Base-by-base conservation (phyloP, 352 stramenopile species). In the Phytophthora ramorum region DNA sequence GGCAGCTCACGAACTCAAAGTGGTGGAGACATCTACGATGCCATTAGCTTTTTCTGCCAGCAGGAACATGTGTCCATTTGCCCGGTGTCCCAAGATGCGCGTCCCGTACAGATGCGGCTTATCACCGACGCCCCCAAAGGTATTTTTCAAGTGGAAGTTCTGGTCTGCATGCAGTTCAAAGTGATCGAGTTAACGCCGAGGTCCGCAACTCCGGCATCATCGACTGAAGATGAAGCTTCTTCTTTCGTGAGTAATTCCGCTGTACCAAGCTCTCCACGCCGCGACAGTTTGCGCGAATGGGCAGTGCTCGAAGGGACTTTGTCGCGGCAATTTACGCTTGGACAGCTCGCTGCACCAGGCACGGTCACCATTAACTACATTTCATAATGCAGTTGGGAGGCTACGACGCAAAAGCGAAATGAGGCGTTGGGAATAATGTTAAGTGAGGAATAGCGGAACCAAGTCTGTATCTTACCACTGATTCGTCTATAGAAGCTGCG, bases 11-110 rank as follows among this genome's bases (percentile, higher is more conserved):
- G 85, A 45, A 94, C 85, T 26, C 81, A 92, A 70, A 94, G 78
- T 22, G 83, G 85, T 12, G 83, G 85, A 3, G 85, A 94, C 54
- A 92, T 94, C 59, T 94, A 92, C 69, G 83, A 94, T 52, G 76
- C 83, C 38, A 91, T 92, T 67, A 86, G 78, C 38, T 88, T 90
- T 48, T 79, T 92, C 54, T 91, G 83, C 44, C 72, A 83, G 44
- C 80, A 92, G 34, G 59, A 74, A 1, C 72, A 79, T 17, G 54
- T 92, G 5, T 83, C 80, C 20, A 85, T 92, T 45, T 92, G 85
- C 24, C 83, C 85, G 2, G 69, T 91, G 12, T 93, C 83, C 0
- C 83, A 90, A 12, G 81, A 90, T 19, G 83, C 83, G 4, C 68
- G 70, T 8, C 83, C 85, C 14, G 79, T 91, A 24, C 63, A 88